Conservation (phyloP, 805 yeast species). For the Lipomyces chichibuensis region DNA sequence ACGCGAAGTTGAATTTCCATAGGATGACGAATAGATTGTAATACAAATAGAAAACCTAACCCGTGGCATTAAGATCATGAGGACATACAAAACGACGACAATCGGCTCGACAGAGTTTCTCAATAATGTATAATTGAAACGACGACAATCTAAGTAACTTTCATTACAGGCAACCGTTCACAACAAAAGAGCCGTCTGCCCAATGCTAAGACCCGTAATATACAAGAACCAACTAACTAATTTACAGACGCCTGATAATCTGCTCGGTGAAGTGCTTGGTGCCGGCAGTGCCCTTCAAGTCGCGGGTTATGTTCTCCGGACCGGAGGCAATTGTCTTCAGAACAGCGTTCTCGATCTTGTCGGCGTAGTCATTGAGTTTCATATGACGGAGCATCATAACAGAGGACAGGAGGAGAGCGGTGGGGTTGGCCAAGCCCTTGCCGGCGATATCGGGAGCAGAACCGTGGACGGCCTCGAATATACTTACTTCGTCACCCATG, state of each 20-base stretch:
- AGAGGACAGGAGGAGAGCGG: conserved; percentile 92
- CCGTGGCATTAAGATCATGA: neutral
- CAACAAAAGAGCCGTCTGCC: neutral
- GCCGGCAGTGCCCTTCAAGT: conserved; percentile 88
- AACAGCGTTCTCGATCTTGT: conserved; percentile 85
- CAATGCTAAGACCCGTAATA: neutral
- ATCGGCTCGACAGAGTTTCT: neutral
- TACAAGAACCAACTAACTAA: neutral
- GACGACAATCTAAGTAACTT: neutral
- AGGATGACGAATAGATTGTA: neutral
- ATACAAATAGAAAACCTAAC: neutral
- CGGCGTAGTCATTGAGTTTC: conserved; percentile 82
- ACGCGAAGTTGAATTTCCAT: too few species aligned
- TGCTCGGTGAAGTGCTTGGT: conserved; percentile 89
- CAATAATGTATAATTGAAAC: neutral
- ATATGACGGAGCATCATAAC: conserved; percentile 99
- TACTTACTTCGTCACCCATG: conserved; percentile 97
- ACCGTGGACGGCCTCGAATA: conserved; percentile 99
- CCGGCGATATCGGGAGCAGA: conserved; percentile 99
- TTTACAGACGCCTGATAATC: conserved; percentile 57
- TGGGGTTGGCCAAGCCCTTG: conserved; percentile 98
- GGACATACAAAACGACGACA: neutral
- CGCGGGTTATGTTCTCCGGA: conserved; percentile 93
- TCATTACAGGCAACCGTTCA: neutral
- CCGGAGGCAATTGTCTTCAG: conserved; percentile 89